phyloP scores from a whole-genome alignment of 805 yeast species.

The Tetrapisispora arboricola region DNA sequence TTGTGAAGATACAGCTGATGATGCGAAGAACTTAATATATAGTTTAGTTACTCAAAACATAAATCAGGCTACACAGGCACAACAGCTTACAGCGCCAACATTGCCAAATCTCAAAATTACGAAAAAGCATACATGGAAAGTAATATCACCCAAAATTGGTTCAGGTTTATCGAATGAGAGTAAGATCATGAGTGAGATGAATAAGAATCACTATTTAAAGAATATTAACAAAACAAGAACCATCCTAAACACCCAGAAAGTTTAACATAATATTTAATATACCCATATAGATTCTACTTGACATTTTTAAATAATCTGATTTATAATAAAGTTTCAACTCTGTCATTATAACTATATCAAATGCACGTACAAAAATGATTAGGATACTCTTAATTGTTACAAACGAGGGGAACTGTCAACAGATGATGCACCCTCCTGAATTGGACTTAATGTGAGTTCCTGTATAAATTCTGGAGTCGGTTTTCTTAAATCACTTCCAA shows the following conservation, averaged over 20 bases:
- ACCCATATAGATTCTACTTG: too few species aligned
- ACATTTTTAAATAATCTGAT: background rate
- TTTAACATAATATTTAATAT: background rate
- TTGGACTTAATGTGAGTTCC: conserved; percentile 10
- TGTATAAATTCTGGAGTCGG: conserved; percentile 19
- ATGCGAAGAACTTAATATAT: conserved; percentile 19
- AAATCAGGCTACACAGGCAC: background rate
- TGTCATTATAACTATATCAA: too few species aligned
- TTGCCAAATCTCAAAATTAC: background rate
- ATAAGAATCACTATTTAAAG: conserved; percentile 4
- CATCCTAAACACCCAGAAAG: background rate
- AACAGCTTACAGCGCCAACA: background rate
- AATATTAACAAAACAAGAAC: conserved; percentile 5
- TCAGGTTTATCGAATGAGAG: background rate
- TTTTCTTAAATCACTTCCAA: conserved; percentile 8
- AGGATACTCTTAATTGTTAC: background rate
- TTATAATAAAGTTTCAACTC: background rate
- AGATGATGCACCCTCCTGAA: conserved; percentile 25
- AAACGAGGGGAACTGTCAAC: conserved; percentile 22
- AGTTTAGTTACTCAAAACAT: conserved; percentile 11
- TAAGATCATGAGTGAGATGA: too few species aligned
- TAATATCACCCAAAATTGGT: conserved; percentile 2
- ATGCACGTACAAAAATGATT: too few species aligned
- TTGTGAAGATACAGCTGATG: conserved; percentile 24
- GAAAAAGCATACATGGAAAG: background rate